Percentiles rank a stretch among this genome's conserved stretches.
Evolutionary conservation across 805 yeast genomes (phyloP).

Genomic region (Teunomyces gatunensis): DNA sequence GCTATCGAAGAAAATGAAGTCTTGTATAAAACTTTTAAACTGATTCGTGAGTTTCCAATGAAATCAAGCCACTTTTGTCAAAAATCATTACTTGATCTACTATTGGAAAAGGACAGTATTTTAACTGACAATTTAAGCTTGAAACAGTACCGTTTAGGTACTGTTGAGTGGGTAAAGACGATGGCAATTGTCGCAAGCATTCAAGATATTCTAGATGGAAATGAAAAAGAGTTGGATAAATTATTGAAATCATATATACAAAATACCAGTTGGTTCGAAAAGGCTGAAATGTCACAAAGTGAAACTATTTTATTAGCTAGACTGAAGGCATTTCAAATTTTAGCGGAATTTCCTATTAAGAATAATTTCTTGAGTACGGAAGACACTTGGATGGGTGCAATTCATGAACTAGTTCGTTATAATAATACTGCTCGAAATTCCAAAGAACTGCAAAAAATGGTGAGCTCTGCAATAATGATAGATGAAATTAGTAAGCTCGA

Average conservation of each 20-base stretch:
- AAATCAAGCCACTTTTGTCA: conserved; percentile 15
- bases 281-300: conserved; percentile 29
- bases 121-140: conserved; percentile 9
- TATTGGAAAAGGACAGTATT: conserved; percentile 11
- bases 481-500: conserved; percentile 32
- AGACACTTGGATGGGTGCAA: conserved; percentile 19
- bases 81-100: conserved; percentile 16
- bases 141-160: conserved; percentile 14
- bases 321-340: conserved; percentile 34
- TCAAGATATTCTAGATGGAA: conserved; percentile 11
- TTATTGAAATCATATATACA: conserved; percentile 12
- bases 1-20: conserved; percentile 41
- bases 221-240: conserved; percentile 7
- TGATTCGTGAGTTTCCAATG: conserved; percentile 36
- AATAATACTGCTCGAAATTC: conserved; percentile 38
- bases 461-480: conserved; percentile 48
- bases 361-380: background rate
- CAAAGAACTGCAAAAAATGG: conserved; percentile 46
- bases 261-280: conserved; percentile 35
- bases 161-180: conserved; percentile 21
- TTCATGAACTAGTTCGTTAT: conserved; percentile 42
- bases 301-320: conserved; percentile 48
- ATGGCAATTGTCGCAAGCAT: conserved; percentile 27
- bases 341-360: conserved; percentile 10
- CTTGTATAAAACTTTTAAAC: conserved; percentile 53